Conservation (phyloP, 2,329 filamentous ascomycete genomes). For the Fusarium sp. region DNA sequence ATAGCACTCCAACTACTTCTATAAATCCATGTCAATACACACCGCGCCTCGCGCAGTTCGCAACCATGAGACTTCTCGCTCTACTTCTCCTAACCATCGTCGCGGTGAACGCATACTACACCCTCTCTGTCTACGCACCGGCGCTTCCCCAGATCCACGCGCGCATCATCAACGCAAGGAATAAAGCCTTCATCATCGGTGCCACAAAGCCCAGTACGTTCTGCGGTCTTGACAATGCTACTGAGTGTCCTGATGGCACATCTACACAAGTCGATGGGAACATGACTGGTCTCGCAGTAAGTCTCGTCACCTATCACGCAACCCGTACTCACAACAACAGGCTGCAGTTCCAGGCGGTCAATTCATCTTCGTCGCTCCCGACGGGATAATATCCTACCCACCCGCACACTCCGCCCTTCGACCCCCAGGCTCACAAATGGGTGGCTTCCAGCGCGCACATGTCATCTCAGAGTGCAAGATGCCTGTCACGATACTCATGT, state of each 20-base stretch:
- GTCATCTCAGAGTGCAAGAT: conserved; percentile 38
- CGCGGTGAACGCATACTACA: conserved; percentile 35
- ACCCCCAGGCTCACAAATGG: conserved; percentile 60
- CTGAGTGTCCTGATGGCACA: conserved; percentile 41
- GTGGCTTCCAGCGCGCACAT: conserved; percentile 56
- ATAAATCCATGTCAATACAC: neutral
- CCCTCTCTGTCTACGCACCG: conserved; percentile 41
- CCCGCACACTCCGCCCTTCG: conserved; percentile 62
- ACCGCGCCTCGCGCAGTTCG: neutral
- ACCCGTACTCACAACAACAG: conserved; percentile 22
- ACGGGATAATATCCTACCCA: conserved; percentile 66
- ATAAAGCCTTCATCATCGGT: conserved; percentile 44
- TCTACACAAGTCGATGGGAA: conserved; percentile 42
- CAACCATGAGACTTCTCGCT: conserved; percentile 24
- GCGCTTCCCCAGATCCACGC: conserved; percentile 31
- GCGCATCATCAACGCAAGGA: conserved; percentile 42
- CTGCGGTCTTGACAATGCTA: conserved; percentile 33
- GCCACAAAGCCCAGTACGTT: conserved; percentile 40
- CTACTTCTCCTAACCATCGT: neutral
- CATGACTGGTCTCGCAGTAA: conserved; percentile 44
- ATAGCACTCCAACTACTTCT: neutral
- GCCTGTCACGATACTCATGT: conserved; percentile 38
- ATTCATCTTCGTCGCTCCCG: conserved; percentile 64
- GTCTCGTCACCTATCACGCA: neutral
- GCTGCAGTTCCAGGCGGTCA: conserved; percentile 72